These are phyloP conservation scores for Hypholoma sublateritium DNA, from an alignment of 768 basidiomycete genomes.

Conservation along the genomic window DNA sequence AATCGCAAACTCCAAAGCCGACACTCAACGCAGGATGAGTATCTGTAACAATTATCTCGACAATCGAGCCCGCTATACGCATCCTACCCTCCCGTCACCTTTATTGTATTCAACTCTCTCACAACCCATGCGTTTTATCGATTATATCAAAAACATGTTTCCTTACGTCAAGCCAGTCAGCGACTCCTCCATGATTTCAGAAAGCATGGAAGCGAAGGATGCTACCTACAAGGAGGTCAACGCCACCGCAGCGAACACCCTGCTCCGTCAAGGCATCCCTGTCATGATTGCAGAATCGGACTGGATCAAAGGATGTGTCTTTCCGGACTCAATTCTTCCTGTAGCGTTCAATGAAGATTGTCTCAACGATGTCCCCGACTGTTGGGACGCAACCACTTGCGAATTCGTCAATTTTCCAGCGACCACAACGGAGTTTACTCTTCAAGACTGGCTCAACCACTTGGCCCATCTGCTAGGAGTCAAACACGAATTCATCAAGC, in stretches of 20 bases:
- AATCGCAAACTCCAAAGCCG: not conserved
- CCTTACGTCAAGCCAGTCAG: not conserved
- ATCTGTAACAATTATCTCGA: not conserved
- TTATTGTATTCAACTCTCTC: not conserved
- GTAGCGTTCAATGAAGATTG: no score
- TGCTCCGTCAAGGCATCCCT: no score
- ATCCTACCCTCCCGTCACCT: not conserved
- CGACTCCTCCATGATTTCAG: not conserved
- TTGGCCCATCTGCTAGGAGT: not conserved
- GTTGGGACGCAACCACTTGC: not conserved
- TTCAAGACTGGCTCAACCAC: slow-evolving; percentile 1
- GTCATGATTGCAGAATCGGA: no score
- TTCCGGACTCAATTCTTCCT: no score
- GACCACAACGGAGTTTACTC: not conserved
- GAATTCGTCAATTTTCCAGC: not conserved
- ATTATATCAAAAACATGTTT: not conserved
- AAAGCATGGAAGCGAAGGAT: not conserved
- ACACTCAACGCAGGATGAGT: not conserved
- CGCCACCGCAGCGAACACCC: no score
- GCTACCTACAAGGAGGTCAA: no score
- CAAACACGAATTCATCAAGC: not conserved
- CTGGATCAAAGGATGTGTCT: no score
- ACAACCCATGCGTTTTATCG: not conserved
- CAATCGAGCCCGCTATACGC: not conserved
- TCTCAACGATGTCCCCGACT: not conserved